Evolutionary conservation across 2,329 filamentous ascomycete species (phyloP), one percentile per base, ranked within the genome.

Genomic region (Aspergillus amoenus): DNA sequence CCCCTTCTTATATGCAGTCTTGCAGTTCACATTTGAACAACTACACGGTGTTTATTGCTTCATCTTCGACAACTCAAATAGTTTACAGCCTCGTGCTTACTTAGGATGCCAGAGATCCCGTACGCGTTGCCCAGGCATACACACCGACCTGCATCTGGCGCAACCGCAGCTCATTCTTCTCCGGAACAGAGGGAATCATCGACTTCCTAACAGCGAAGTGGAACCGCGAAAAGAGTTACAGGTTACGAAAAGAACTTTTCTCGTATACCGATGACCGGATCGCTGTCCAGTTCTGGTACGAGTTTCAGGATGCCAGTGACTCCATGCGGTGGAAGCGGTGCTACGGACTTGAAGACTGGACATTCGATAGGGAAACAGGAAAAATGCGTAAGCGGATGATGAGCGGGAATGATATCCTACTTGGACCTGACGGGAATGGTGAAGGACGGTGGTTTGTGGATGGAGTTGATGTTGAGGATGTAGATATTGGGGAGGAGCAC

Each of bases 211-310:
- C 81, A 0, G 77, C 83, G 44, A 95, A 95, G 69, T 95, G 90
- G 91, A 74, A 81, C 43, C 83, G 80, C 18, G 91, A 95, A 71
- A 77, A 83, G 43, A 84, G 81, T 15, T 95, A 95, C 67, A 81
- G 82, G 0, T 79, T 96, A 54, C 83, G 91, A 53, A 95, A 96
- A 72, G 91, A 96, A 70, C 78, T 96, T 1, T 96, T 95, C 73
- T 81, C 89, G 1, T 94, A 91, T 67, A 81, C 77, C 0, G 86
- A 87, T 39, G 80, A 93, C 73, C 88, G 85, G 74, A 93, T 93
- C 62, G 91, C 91, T 1, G 91, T 95, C 21, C 90, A 96, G 69
- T 95, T 94, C 72, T 95, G 91, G 91, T 95, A 93, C 67, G 88
- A 95, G 73, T 93, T 86, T 75, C 82, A 86, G 61, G 89, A 93